These are phyloP conservation scores for Huntiella omanensis DNA, from an alignment of 2,329 filamentous ascomycete species.

Conservation along the genomic window DNA sequence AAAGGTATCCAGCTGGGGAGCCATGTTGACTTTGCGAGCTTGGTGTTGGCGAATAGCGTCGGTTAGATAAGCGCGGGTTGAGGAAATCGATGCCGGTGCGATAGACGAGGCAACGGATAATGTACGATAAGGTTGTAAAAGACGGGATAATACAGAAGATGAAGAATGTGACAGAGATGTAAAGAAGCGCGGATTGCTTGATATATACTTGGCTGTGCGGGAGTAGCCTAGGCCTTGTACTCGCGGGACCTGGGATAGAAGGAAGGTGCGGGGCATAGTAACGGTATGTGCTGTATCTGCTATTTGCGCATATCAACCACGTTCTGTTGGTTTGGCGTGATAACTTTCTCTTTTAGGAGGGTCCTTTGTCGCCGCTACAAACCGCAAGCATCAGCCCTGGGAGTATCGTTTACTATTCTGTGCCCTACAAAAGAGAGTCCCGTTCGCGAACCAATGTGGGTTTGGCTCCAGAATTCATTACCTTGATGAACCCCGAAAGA, in stretches of 20 bases:
- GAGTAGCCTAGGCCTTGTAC: constrained; percentile 2
- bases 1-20: constrained; percentile 74
- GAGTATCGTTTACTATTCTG: too few relatives aligned
- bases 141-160: constrained; percentile 1
- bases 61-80: constrained; percentile 29
- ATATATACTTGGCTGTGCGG: constrained; percentile 8
- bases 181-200: constrained; percentile 2
- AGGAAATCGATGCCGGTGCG: constrained; percentile 6
- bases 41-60: constrained; percentile 36
- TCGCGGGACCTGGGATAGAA: constrained; percentile 14
- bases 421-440: too few relatives aligned
- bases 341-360: too few relatives aligned
- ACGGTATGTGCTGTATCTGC: constrained; percentile 8
- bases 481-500: too few relatives aligned
- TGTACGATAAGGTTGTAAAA: constrained; percentile 7
- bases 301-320: too few relatives aligned
- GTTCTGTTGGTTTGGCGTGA: too few relatives aligned
- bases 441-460: too few relatives aligned
- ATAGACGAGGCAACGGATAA: constrained; percentile 1
- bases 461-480: too few relatives aligned
- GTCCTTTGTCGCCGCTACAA: too few relatives aligned
- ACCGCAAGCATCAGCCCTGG: too few relatives aligned
- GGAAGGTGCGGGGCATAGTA: constrained; percentile 28
- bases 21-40: constrained; percentile 49
- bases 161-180: constrained; percentile 10